Percentiles rank a stretch among this genome's conserved stretches.
phyloP scores from a whole-genome alignment of 2,329 filamentous ascomycete genomes.

The Colletotrichum musae region DNA sequence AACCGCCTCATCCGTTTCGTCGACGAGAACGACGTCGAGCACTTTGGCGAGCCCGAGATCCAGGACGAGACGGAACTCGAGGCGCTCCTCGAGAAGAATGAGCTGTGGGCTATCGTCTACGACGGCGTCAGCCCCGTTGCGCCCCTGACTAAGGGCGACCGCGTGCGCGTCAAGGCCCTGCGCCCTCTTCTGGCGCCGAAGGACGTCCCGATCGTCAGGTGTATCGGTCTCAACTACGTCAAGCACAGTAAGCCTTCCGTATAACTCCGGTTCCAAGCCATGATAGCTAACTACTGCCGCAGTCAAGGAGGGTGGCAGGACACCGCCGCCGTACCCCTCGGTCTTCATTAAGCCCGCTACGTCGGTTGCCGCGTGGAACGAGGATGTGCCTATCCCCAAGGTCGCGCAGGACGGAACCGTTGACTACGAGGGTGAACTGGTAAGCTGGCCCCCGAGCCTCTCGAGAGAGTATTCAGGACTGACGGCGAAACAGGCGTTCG shows the following conservation, averaged over 20 bases:
- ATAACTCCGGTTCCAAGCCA: too few species aligned
- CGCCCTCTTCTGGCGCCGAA: constrained; percentile 48
- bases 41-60: constrained; percentile 52
- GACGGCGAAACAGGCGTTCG: constrained; percentile 52
- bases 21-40: constrained; percentile 50
- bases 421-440: constrained; percentile 67
- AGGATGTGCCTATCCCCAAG: constrained; percentile 60
- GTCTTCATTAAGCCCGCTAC: constrained; percentile 66
- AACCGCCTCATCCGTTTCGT: constrained; percentile 53
- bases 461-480: not conserved
- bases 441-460: constrained; percentile 31
- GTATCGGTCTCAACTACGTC: constrained; percentile 55
- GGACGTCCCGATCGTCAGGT: constrained; percentile 54
- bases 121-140: constrained; percentile 48
- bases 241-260: constrained; percentile 51
- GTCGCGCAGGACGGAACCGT: constrained; percentile 61
- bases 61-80: constrained; percentile 46
- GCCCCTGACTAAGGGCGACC: constrained; percentile 45
- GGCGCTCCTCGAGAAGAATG: constrained; percentile 43
- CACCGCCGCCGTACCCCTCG: constrained; percentile 63
- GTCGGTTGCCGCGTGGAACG: constrained; percentile 53
- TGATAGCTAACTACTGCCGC: not conserved
- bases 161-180: constrained; percentile 50
- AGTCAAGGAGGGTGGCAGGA: constrained; percentile 68
- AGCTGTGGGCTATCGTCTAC: constrained; percentile 50